phyloP scores from a whole-genome alignment of 768 basidiomycete genomes.

The Pleurotus ostreatus region DNA sequence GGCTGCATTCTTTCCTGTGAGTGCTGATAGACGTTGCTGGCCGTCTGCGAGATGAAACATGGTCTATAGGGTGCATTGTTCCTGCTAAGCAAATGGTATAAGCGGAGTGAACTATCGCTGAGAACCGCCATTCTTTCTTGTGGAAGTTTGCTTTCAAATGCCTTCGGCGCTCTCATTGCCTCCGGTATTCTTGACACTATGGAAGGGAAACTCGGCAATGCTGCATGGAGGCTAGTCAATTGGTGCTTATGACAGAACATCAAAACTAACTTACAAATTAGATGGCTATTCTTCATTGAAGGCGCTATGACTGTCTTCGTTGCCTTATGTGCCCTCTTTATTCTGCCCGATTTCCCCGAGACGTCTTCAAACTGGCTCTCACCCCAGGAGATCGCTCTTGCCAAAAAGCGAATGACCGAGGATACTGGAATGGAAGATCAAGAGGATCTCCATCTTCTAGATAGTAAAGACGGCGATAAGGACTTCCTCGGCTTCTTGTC shows the following conservation, averaged over 20 bases:
- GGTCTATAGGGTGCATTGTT: conserved; percentile 25
- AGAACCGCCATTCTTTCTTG: conserved; percentile 67
- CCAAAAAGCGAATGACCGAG: conserved; percentile 57
- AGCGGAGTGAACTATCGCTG: conserved; percentile 62
- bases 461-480: conserved; percentile 9
- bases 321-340: conserved; percentile 49
- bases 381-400: conserved; percentile 50
- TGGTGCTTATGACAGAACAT: background rate
- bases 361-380: conserved; percentile 50
- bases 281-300: conserved; percentile 74
- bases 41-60: background rate
- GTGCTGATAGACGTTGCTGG: background rate
- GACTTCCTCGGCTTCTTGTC: conserved; percentile 12
- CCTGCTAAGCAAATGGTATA: conserved; percentile 71
- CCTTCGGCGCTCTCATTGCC: conserved; percentile 76
- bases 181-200: conserved; percentile 70
- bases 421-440: conserved; percentile 36
- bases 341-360: conserved; percentile 74
- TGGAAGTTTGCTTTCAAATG: conserved; percentile 75
- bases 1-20: conserved; percentile 63
- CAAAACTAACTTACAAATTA: conserved; percentile 14
- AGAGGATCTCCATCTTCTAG: background rate
- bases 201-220: conserved; percentile 62
- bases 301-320: conserved; percentile 51
- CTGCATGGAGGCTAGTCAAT: conserved; percentile 61